phyloP scores from a whole-genome alignment of 345 rosid genomes.

The Theobroma cacao region DNA sequence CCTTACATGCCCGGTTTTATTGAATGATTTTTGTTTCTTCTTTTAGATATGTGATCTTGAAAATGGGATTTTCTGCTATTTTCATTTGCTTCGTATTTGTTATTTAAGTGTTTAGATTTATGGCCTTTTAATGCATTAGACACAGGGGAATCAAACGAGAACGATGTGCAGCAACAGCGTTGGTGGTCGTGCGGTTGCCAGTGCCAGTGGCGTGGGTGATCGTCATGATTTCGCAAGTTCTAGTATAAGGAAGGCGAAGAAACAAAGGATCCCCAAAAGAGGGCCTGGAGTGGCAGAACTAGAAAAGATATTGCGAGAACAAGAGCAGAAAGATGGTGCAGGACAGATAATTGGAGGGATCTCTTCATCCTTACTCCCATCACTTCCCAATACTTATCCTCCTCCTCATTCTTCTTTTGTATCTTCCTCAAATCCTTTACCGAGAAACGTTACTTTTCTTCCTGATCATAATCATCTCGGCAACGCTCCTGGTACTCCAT shows the following conservation, averaged over 20 bases:
- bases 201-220: constrained; percentile 11
- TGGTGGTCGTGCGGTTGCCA: constrained; percentile 22
- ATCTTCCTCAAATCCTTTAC: background rate
- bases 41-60: constrained; percentile 43
- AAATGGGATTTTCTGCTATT: constrained; percentile 29
- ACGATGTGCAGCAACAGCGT: constrained; percentile 48
- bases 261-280: constrained; percentile 49
- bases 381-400: constrained; percentile 2
- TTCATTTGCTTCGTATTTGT: constrained; percentile 17
- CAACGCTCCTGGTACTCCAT: background rate
- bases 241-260: constrained; percentile 43
- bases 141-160: background rate
- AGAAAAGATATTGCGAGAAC: constrained; percentile 73
- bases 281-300: constrained; percentile 88
- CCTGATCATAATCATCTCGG: background rate
- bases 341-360: constrained; percentile 9
- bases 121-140: constrained; percentile 2
- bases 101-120: constrained; percentile 17
- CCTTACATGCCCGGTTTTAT: constrained; percentile 51
- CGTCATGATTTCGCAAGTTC: constrained; percentile 22
- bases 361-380: constrained; percentile 3
- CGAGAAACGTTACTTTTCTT: constrained; percentile 7
- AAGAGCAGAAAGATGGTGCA: constrained; percentile 27
- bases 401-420: background rate
- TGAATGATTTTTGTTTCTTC: constrained; percentile 37